phyloP scores from a whole-genome alignment of 345 rosid genomes.

The Euphorbia tirucalli region DNA sequence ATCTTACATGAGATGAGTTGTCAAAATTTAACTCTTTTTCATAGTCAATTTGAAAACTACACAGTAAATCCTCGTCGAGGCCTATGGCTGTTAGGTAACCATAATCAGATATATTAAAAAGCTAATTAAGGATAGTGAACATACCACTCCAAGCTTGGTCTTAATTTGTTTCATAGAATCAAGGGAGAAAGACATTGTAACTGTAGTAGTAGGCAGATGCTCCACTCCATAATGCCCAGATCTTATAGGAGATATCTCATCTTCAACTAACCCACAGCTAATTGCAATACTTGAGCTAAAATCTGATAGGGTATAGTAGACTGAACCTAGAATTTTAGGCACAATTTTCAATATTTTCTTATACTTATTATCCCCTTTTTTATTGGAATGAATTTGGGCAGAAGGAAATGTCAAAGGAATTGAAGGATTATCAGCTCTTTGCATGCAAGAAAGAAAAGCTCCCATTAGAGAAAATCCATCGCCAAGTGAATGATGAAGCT shows the following conservation, averaged over 20 bases:
- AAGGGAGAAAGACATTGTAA: slow-evolving; percentile 35
- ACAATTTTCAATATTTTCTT: not conserved
- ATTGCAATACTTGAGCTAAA: slow-evolving; percentile 36
- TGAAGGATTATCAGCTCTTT: slow-evolving; percentile 48
- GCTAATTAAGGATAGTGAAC: no score
- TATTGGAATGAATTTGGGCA: not conserved
- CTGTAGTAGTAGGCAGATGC: slow-evolving; percentile 26
- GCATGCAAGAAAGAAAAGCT: slow-evolving; percentile 51
- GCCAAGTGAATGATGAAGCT: slow-evolving; percentile 57
- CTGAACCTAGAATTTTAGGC: slow-evolving; percentile 7
- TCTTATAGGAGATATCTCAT: slow-evolving; percentile 32
- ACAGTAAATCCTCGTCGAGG: no score
- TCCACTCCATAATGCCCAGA: slow-evolving; percentile 33
- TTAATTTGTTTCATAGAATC: slow-evolving; percentile 33
- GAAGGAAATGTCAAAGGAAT: slow-evolving; percentile 45
- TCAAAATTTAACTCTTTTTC: no score
- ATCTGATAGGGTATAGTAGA: slow-evolving; percentile 26
- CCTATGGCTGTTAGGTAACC: no score
- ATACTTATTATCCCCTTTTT: not conserved
- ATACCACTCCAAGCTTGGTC: slow-evolving; percentile 32
- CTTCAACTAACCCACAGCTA: slow-evolving; percentile 30
- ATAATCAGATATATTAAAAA: no score
- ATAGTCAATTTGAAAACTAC: no score
- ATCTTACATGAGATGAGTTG: no score
- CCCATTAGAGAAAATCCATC: slow-evolving; percentile 56